Percentiles rank a stretch among this genome's conserved stretches.
These are phyloP conservation scores for Ogataea pignaliae DNA, from an alignment of 805 yeast genomes.

Conservation along the genomic window DNA sequence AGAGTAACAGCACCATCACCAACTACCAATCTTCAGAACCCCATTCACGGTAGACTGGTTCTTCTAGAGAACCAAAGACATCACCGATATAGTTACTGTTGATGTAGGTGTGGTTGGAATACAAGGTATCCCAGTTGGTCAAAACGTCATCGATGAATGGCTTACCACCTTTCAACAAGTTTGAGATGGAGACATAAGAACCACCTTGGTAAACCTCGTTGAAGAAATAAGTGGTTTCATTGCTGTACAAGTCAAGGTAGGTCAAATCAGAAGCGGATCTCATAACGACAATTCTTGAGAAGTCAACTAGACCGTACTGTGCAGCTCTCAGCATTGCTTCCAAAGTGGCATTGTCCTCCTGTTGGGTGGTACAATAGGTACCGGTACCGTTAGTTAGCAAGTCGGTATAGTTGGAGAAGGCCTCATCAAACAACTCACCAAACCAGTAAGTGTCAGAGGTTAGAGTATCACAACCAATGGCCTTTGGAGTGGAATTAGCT, in stretches of 20 bases:
- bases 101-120: conserved; percentile 27
- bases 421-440: conserved; percentile 47
- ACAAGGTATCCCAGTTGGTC: conserved; percentile 39
- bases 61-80: conserved; percentile 50
- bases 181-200: conserved; percentile 40
- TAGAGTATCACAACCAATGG: conserved; percentile 52
- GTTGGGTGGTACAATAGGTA: conserved; percentile 56
- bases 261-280: conserved; percentile 63
- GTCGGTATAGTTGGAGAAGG: conserved; percentile 43
- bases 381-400: conserved; percentile 57
- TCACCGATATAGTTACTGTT: conserved; percentile 57
- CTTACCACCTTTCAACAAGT: conserved; percentile 49
- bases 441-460: conserved; percentile 60
- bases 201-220: conserved; percentile 49
- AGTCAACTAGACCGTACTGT: conserved; percentile 51
- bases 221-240: conserved; percentile 48
- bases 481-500: conserved; percentile 44
- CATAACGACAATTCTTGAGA: conserved; percentile 51
- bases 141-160: conserved; percentile 53
- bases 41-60: conserved; percentile 23
- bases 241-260: conserved; percentile 28
- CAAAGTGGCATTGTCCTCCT: conserved; percentile 64
- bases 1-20: no score
- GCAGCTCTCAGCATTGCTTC: conserved; percentile 55
- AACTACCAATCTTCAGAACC: conserved; percentile 17